Conservation (phyloP, 306 rosid species). For the Vicia faba region DNA sequence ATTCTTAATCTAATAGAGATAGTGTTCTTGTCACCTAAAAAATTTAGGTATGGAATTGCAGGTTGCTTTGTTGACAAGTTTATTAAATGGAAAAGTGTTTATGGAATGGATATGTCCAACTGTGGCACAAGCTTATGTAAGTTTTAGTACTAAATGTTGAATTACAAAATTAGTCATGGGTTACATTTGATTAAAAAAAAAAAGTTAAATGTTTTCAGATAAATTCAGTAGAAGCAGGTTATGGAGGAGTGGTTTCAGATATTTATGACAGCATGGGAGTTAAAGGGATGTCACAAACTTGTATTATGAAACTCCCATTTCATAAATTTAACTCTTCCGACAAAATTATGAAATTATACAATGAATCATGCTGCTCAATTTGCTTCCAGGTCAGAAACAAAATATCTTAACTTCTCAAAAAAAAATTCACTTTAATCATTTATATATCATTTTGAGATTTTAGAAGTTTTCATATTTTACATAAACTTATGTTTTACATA, state of each 20-base stretch:
- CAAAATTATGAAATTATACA: constrained; percentile 25
- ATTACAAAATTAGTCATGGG: neutral
- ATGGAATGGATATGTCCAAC: constrained; percentile 50
- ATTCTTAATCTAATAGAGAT: neutral
- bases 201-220: constrained; percentile 32
- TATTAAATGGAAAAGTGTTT: constrained; percentile 44
- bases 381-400: constrained; percentile 49
- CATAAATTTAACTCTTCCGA: constrained; percentile 37
- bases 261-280: constrained; percentile 33
- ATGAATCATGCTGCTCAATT: constrained; percentile 44
- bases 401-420: neutral
- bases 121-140: constrained; percentile 45
- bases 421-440: neutral
- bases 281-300: constrained; percentile 34
- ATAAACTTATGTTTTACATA: too few species aligned
- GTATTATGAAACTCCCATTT: constrained; percentile 38
- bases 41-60: constrained; percentile 38
- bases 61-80: constrained; percentile 40
- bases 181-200: constrained; percentile 20
- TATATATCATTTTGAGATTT: neutral
- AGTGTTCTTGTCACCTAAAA: neutral
- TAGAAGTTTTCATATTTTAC: too few species aligned
- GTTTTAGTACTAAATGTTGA: neutral
- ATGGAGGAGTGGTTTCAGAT: constrained; percentile 41
- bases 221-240: constrained; percentile 30